Evolutionary conservation across 1,139 yeast genomes (phyloP).

Genomic region (Suhomyces taliae): DNA sequence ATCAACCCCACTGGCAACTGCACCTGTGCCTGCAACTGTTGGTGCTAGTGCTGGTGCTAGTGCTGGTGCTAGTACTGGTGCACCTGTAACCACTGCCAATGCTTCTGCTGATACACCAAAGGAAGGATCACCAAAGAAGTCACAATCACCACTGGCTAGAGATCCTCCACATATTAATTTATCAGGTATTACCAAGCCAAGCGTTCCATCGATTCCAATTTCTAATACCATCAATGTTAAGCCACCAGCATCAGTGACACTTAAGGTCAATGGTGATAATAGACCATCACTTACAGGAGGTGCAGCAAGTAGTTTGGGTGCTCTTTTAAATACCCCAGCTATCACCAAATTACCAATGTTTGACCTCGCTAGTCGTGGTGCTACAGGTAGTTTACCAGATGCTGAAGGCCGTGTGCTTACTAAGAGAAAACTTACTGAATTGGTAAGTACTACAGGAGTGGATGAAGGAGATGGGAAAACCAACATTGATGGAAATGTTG

Average conservation of each 20-base stretch:
- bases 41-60: slow-evolving; percentile 30
- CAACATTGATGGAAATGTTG: slow-evolving; percentile 94
- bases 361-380: slow-evolving; percentile 60
- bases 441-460: slow-evolving; percentile 77
- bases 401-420: slow-evolving; percentile 79
- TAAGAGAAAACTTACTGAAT: slow-evolving; percentile 82
- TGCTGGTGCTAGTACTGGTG: slow-evolving; percentile 26
- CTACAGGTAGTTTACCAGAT: slow-evolving; percentile 36
- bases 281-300: slow-evolving; percentile 89
- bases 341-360: slow-evolving; percentile 73
- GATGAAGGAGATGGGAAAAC: slow-evolving; percentile 90
- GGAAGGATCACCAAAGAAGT: slow-evolving; percentile 7
- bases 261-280: slow-evolving; percentile 49
- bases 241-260: slow-evolving; percentile 61
- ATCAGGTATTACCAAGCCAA: slow-evolving; percentile 57
- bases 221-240: slow-evolving; percentile 66
- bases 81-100: slow-evolving; percentile 4
- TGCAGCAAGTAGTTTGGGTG: slow-evolving; percentile 63
- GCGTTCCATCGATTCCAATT: slow-evolving; percentile 73
- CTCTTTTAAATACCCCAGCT: slow-evolving; percentile 72
- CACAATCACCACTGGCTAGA: slow-evolving; percentile 8
- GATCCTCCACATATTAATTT: slow-evolving; percentile 27
- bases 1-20: slow-evolving; percentile 10
- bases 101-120: slow-evolving; percentile 12
- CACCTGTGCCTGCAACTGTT: slow-evolving; percentile 19